Base-by-base conservation (phyloP, 2,329 filamentous ascomycete genomes). In the Chaetothyriales sp. region DNA sequence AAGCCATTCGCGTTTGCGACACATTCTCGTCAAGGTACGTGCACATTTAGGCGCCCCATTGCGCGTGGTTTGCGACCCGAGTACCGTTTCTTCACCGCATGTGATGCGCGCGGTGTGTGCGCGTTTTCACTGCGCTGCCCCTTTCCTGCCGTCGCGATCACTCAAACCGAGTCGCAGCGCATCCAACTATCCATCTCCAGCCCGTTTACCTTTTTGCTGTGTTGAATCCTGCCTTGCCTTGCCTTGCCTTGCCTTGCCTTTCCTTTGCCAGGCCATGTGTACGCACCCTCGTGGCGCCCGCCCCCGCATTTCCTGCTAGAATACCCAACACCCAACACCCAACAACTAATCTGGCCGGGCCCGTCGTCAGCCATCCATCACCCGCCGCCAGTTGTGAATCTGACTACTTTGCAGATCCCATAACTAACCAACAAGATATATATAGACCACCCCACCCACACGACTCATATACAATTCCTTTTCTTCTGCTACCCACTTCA, bases 1-100 rank as follows among this genome's bases (percentile, higher is more conserved):
- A 22, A 18, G 46, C 56, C 51, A 56, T 26, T 49, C 46, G 28
- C 44, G 10, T 26, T 46, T 43, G 51, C 49, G 49, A 57, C 55
- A 36, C n/a, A 32, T 49, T 18, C 20, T 48, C 53, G 44, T 18
- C 50, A 49, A 58, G 56, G 56, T 60, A 60, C 42, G 58, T 55
- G 43, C 36, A 51, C 45, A 53, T 49, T 48, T 44, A 43, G 22
- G 50, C 28, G 25, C 44, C 51, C 52, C 51, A 57, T 55, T 53
- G 44, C 36, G 22, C 44, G 47, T n/a, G n/a, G n/a, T n/a, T 32
- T 26, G 47, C 25, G 44, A 36, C 22, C 42, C 49, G 43, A 26
- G 45, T 47, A 5, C 26, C 20, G 39, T 26, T 44, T 32, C 9
- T 25, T 10, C 46, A 10, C 15, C 12, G 32, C 32, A 15, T 15